Evolutionary conservation across 331 rosid species (phyloP).

Genomic region (Malus hybrid): DNA sequence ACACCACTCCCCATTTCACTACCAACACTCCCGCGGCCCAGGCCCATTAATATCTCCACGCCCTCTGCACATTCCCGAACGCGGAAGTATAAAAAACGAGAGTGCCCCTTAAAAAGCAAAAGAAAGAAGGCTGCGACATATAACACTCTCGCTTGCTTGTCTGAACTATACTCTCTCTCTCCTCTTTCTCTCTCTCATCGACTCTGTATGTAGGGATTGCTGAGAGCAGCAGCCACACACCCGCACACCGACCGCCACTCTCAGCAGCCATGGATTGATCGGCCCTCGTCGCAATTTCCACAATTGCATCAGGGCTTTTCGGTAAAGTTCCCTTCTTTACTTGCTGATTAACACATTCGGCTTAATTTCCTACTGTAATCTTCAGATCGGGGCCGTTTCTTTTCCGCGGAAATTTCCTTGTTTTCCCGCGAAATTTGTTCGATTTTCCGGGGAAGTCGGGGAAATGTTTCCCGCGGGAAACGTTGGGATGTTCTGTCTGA

Average conservation of each 20-base stretch:
- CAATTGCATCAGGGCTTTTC: not conserved
- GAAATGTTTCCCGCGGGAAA: not conserved
- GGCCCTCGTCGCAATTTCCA: not conserved
- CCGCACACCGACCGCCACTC: not conserved
- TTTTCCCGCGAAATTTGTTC: not conserved
- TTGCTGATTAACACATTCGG: not conserved
- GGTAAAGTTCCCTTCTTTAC: conserved; percentile 11
- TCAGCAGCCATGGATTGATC: conserved; percentile 21
- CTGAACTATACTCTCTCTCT: conserved; percentile 12
- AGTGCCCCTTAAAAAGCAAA: conserved; percentile 26
- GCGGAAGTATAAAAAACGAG: conserved; percentile 9
- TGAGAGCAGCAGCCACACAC: conserved; percentile 27
- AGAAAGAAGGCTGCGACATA: conserved; percentile 9
- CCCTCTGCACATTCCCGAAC: not conserved
- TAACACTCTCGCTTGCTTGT: conserved; percentile 14
- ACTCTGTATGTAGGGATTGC: conserved; percentile 26
- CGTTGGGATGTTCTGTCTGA: not conserved
- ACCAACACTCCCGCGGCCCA: not conserved
- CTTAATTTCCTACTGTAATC: not conserved
- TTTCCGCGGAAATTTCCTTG: not conserved
- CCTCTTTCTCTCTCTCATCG: conserved; percentile 5
- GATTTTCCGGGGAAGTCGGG: not conserved
- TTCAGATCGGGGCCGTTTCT: conserved; percentile 26
- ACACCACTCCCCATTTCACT: conserved; percentile 1
- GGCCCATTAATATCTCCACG: not conserved